A percentile compares a stretch with the other conserved stretches of the same genome.
Evolutionary conservation across 2,329 filamentous ascomycete species (phyloP).

Genomic region (Trichoderma harzianum): DNA sequence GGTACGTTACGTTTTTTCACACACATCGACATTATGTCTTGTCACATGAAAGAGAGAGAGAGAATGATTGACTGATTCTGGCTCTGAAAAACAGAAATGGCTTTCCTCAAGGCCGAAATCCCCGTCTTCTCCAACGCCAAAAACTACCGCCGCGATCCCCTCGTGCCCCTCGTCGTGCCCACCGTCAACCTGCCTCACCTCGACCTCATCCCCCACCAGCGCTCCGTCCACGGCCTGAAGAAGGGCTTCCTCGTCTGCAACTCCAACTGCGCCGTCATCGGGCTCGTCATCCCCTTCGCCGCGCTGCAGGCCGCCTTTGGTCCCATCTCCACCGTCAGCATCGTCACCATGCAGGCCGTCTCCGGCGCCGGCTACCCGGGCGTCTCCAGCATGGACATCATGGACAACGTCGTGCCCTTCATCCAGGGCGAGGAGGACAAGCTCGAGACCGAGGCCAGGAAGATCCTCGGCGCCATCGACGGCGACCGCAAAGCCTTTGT

Average conservation of each 20-base stretch:
- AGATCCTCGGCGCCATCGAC: constrained; percentile 14
- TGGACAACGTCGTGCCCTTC: constrained; percentile 13
- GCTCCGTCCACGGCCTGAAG: constrained; percentile 1
- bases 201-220: constrained; percentile 9
- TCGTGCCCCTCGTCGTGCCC: constrained; percentile 9
- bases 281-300: constrained; percentile 8
- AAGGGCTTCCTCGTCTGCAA: constrained; percentile 15
- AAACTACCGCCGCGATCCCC: constrained; percentile 11
- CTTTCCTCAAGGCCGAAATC: constrained; percentile 13
- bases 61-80: not conserved
- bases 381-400: constrained; percentile 9
- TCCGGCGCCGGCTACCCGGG: constrained; percentile 8
- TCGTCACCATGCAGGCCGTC: constrained; percentile 2
- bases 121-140: constrained; percentile 14
- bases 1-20: too few relatives aligned
- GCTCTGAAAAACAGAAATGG: not conserved
- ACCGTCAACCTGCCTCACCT: constrained; percentile 14
- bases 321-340: not conserved
- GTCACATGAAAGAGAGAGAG: not conserved
- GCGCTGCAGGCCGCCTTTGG: constrained; percentile 4
- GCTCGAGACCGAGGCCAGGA: constrained; percentile 14
- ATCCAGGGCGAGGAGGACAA: constrained; percentile 15
- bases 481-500: not conserved
- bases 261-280: constrained; percentile 13
- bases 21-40: too few relatives aligned